Evolutionary conservation across 139 green algal genomes (phyloP).

Genomic region (Trebouxia sp.): DNA sequence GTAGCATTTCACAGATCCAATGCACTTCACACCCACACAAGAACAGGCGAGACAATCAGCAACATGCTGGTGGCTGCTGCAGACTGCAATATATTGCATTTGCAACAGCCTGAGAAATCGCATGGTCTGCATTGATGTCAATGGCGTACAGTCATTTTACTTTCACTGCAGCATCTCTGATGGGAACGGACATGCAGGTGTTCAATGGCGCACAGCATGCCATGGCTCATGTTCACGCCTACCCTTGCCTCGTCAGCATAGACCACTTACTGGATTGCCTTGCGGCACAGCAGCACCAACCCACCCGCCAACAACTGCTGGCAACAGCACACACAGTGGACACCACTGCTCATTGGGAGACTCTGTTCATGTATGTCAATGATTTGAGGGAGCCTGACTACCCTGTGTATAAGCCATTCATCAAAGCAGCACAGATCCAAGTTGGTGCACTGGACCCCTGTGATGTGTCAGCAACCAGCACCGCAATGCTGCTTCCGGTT

Average conservation of each 20-base stretch:
- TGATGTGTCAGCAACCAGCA: no score
- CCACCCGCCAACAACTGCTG: background rate
- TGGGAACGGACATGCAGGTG: background rate
- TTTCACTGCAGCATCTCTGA: no score
- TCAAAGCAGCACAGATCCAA: background rate
- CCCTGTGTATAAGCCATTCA: background rate
- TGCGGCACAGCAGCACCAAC: background rate
- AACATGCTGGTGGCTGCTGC: no score
- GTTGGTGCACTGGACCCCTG: no score
- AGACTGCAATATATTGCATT: no score
- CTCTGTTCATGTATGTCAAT: background rate
- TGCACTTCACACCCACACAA: no score
- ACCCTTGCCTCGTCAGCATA: background rate
- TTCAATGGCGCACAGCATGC: background rate
- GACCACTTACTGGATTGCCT: background rate
- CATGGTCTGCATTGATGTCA: no score
- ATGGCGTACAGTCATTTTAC: no score
- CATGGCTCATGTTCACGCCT: background rate
- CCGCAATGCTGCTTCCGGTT: no score
- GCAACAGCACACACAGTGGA: background rate
- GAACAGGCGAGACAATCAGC: no score
- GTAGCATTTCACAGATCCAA: no score
- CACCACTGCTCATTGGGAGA: background rate
- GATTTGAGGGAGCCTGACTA: background rate
- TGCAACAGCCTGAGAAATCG: no score